Evolutionary conservation across 192 early-diverging fungal genomes (phyloP).

Genomic region (Rhizophlyctis rosea): DNA sequence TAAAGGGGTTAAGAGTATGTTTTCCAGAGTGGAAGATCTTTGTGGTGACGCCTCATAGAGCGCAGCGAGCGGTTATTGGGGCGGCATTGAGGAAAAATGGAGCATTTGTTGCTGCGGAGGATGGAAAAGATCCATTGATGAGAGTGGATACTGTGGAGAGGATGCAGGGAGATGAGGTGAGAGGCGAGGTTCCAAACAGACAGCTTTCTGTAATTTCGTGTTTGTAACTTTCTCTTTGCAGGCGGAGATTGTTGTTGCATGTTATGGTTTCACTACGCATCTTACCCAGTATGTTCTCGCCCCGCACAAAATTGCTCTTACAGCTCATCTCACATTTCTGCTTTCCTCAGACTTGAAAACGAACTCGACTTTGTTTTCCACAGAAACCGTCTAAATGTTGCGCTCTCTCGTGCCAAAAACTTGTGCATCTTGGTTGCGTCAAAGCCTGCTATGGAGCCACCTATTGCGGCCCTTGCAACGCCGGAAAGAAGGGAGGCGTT

Average conservation of each 20-base stretch:
- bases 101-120: not conserved
- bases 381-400: slow-evolving; percentile 34
- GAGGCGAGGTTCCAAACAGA: not conserved
- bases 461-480: slow-evolving; percentile 9
- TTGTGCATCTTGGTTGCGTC: slow-evolving; percentile 31
- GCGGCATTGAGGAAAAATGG: not conserved
- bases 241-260: slow-evolving; percentile 59
- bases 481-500: slow-evolving; percentile 20
- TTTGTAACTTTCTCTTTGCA: slow-evolving; percentile 10
- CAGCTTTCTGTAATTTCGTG: not conserved
- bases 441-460: slow-evolving; percentile 14
- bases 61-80: slow-evolving; percentile 18
- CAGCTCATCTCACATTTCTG: not conserved
- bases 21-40: slow-evolving; percentile 16
- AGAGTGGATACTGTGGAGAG: slow-evolving; percentile 40
- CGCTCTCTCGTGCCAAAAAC: slow-evolving; percentile 31
- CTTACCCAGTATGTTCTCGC: slow-evolving; percentile 8
- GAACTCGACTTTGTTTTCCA: slow-evolving; percentile 36
- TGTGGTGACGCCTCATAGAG: slow-evolving; percentile 37
- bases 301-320: not conserved
- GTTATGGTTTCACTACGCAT: slow-evolving; percentile 46
- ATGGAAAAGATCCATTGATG: slow-evolving; percentile 4
- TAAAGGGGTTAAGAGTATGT: slow-evolving; percentile 4
- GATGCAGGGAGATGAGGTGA: slow-evolving; percentile 31
- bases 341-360: slow-evolving; percentile 18